Evolutionary conservation across 352 stramenopile species (phyloP).

Genomic region (Pythium biforme): DNA sequence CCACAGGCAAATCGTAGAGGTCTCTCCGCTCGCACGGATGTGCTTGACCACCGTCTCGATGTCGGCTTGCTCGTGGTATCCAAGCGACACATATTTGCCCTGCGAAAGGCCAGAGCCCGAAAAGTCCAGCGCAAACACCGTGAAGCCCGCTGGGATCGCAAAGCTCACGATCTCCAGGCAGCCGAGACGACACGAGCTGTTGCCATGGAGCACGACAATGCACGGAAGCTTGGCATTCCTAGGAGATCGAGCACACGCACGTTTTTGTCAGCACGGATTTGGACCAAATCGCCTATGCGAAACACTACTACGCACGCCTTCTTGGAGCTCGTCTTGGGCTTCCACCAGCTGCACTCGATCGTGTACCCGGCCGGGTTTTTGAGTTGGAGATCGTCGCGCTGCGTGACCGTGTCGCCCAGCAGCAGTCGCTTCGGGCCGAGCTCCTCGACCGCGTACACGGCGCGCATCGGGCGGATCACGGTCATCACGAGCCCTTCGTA

Average conservation of each 20-base stretch:
- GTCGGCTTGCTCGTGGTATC: slow-evolving; percentile 73
- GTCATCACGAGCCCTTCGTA: slow-evolving; percentile 83
- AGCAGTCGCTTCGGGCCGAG: slow-evolving; percentile 59
- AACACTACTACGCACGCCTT: slow-evolving; percentile 33
- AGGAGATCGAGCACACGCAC: too few relatives aligned
- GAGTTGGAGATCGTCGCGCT: slow-evolving; percentile 69
- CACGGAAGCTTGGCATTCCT: slow-evolving; percentile 53
- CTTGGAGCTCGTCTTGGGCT: slow-evolving; percentile 35
- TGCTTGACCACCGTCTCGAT: slow-evolving; percentile 75
- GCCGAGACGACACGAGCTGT: slow-evolving; percentile 76
- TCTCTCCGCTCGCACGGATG: slow-evolving; percentile 46
- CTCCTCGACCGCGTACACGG: slow-evolving; percentile 60
- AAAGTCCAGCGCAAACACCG: slow-evolving; percentile 83
- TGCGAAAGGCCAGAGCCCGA: slow-evolving; percentile 66
- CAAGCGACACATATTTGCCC: slow-evolving; percentile 83
- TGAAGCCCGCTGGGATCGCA: slow-evolving; percentile 73
- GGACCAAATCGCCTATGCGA: not conserved
- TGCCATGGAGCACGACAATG: slow-evolving; percentile 82
- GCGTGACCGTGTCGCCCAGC: slow-evolving; percentile 55
- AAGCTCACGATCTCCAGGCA: slow-evolving; percentile 77
- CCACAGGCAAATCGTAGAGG: slow-evolving; percentile 71
- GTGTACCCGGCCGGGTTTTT: slow-evolving; percentile 72
- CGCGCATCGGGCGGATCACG: slow-evolving; percentile 72
- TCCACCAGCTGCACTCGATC: slow-evolving; percentile 88
- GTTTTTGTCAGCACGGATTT: too few relatives aligned